phyloP scores from a whole-genome alignment of 257 asterid genomes.

The Rhazya stricta region DNA sequence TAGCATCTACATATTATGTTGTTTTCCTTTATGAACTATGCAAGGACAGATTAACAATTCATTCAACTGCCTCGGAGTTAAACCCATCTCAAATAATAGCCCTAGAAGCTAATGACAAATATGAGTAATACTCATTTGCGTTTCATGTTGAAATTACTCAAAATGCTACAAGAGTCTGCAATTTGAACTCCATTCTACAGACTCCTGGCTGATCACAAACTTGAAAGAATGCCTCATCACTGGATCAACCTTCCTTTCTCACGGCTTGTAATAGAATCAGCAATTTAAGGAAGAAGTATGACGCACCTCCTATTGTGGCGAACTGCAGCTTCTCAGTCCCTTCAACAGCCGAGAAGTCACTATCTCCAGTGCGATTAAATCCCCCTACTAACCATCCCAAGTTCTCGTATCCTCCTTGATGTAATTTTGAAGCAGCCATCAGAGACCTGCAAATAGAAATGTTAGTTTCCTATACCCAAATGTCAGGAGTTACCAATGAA shows the following conservation, averaged over 20 bases:
- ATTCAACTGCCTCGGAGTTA: background rate
- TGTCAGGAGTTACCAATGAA: background rate
- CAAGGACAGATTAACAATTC: background rate
- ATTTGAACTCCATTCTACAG: background rate
- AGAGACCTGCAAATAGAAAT: slow-evolving; percentile 42
- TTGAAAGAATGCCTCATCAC: background rate
- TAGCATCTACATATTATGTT: background rate
- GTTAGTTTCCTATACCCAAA: background rate
- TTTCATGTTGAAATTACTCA: background rate
- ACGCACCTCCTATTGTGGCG: slow-evolving; percentile 83
- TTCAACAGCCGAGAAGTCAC: slow-evolving; percentile 62
- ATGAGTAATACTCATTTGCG: background rate
- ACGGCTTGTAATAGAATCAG: slow-evolving; percentile 42
- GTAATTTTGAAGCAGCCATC: slow-evolving; percentile 59
- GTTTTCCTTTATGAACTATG: background rate
- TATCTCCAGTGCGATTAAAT: slow-evolving; percentile 44
- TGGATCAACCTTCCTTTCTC: slow-evolving; percentile 41
- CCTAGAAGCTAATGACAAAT: background rate
- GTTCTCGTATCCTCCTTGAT: slow-evolving; percentile 64
- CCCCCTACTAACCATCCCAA: slow-evolving; percentile 94
- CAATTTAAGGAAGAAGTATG: slow-evolving; percentile 77
- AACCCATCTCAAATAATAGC: background rate
- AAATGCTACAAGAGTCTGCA: background rate
- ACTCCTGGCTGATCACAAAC: background rate
- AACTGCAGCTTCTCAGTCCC: slow-evolving; percentile 77